Evolutionary conservation across 345 rosid genomes (phyloP).

Genomic region (Cardamine chenopodiifolia): DNA sequence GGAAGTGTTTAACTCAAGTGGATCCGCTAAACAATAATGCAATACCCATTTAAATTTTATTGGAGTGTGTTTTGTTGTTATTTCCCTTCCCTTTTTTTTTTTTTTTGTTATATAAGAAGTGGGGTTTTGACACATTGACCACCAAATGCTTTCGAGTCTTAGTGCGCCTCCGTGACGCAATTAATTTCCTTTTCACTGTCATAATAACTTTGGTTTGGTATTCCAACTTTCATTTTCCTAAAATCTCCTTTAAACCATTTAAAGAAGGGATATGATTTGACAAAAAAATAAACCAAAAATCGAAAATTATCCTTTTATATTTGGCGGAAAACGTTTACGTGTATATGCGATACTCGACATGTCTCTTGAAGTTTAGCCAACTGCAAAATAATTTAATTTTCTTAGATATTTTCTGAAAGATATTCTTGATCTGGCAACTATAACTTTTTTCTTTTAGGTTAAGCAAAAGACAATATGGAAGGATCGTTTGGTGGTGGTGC

Average conservation of each 20-base stretch:
- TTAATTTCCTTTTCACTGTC: slow-evolving; percentile 43
- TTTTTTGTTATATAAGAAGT: slow-evolving; percentile 40
- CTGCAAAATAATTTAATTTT: not conserved
- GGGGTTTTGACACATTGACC: slow-evolving; percentile 59
- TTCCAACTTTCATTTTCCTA: slow-evolving; percentile 8
- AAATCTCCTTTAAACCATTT: slow-evolving; percentile 28
- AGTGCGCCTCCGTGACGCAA: slow-evolving; percentile 54
- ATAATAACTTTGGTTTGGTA: slow-evolving; percentile 13
- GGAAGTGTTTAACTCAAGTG: slow-evolving; percentile 33
- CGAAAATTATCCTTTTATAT: slow-evolving; percentile 18
- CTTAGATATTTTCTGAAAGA: not conserved
- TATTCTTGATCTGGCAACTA: slow-evolving; percentile 21
- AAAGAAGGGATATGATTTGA: slow-evolving; percentile 4
- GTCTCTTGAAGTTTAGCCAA: slow-evolving; percentile 7
- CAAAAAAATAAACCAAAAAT: not conserved
- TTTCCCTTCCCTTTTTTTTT: slow-evolving; percentile 26
- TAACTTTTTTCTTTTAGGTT: not conserved
- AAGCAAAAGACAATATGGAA: slow-evolving; percentile 31
- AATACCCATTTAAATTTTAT: slow-evolving; percentile 15
- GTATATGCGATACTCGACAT: not conserved
- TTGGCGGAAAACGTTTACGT: slow-evolving; percentile 22
- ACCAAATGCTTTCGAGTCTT: slow-evolving; percentile 49
- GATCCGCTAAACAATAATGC: slow-evolving; percentile 38
- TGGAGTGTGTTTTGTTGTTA: slow-evolving; percentile 26
- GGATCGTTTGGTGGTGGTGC: slow-evolving; percentile 35